A percentile compares a stretch with the other conserved stretches of the same genome.
phyloP scores from a whole-genome alignment of 345 rosid species.

The Schrenkiella parvula region DNA sequence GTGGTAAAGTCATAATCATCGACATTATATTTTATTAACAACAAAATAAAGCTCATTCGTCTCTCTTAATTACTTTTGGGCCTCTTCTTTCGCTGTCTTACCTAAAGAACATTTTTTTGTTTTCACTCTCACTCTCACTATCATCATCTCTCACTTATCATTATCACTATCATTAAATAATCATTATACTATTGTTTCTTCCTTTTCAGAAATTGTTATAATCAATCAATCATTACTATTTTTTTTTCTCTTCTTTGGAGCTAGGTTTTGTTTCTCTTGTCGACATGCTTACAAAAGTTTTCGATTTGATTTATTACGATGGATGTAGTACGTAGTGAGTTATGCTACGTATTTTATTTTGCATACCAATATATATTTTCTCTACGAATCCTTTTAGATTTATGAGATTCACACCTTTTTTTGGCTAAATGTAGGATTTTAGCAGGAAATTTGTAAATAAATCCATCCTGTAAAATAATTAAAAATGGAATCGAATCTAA shows the following conservation, averaged over 20 bases:
- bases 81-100: constrained; percentile 10
- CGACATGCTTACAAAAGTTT: constrained; percentile 17
- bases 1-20: not conserved
- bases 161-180: constrained; percentile 1
- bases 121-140: not conserved
- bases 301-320: not conserved
- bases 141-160: too few species aligned
- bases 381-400: not conserved
- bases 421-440: too few species aligned
- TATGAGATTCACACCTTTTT: too few species aligned
- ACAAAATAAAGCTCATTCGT: not conserved
- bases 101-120: not conserved
- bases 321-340: not conserved
- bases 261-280: constrained; percentile 26
- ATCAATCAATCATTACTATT: constrained; percentile 3
- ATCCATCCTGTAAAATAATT: not conserved
- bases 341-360: not conserved
- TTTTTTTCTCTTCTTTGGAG: not conserved
- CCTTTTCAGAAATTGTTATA: not conserved
- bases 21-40: constrained; percentile 14
- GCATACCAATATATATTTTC: not conserved
- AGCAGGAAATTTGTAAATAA: not conserved
- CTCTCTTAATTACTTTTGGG: constrained; percentile 7
- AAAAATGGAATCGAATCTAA: not conserved
- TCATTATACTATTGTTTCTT: constrained; percentile 11